phyloP scores from a whole-genome alignment of 179 eudicot species.

The Drosera spatulata region DNA sequence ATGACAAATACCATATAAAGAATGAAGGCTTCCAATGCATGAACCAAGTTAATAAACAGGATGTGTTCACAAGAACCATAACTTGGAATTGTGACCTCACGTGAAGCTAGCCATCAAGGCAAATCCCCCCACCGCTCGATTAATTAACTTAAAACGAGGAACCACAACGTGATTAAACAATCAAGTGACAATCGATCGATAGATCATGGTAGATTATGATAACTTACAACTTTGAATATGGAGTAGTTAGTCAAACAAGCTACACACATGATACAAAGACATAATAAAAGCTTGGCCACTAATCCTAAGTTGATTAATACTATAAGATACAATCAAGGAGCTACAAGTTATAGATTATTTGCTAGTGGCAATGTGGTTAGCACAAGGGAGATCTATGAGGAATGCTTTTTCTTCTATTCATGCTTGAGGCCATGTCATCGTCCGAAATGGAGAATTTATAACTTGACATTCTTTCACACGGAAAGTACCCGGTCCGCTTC shows the following conservation, averaged over 20 bases:
- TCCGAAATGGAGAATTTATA: conserved; percentile 27
- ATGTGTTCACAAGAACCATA: conserved; percentile 1
- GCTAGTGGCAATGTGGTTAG: conserved; percentile 7
- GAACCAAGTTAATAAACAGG: conserved; percentile 4
- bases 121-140: conserved; percentile 86
- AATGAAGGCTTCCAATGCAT: conserved; percentile 16
- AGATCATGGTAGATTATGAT: not conserved
- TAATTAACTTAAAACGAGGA: conserved; percentile 47
- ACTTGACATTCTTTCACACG: conserved; percentile 49
- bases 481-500: conserved; percentile 63
- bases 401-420: conserved; percentile 85
- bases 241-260: not conserved
- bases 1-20: no score
- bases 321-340: no score
- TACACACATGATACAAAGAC: no score
- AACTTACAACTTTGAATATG: not conserved
- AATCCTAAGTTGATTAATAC: no score
- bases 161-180: not conserved
- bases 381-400: conserved; percentile 94
- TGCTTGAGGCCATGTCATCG: conserved; percentile 84
- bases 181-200: not conserved
- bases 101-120: conserved; percentile 84
- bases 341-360: not conserved
- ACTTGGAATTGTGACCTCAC: conserved; percentile 80
- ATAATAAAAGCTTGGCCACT: no score